phyloP scores from a whole-genome alignment of 805 yeast genomes.

The Saccharomyces paradoxus region DNA sequence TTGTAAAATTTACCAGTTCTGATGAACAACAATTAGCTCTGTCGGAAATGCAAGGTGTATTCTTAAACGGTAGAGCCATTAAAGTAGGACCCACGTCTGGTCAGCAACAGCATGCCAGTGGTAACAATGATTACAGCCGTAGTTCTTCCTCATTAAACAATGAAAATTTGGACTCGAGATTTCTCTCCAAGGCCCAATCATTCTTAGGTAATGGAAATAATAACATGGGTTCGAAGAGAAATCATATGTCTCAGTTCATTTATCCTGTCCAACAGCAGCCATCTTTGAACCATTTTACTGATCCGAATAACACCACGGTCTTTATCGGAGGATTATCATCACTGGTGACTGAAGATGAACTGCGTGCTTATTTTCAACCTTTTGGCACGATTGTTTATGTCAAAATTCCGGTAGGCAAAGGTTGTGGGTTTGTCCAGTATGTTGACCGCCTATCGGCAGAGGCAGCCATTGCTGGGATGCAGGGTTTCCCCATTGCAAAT shows the following conservation, averaged over 20 bases:
- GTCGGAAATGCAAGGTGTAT: slow-evolving; percentile 72
- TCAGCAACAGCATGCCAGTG: background rate
- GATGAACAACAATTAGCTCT: slow-evolving; percentile 66
- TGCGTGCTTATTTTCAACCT: slow-evolving; percentile 49
- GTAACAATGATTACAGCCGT: background rate
- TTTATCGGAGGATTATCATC: slow-evolving; percentile 59
- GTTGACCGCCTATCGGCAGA: slow-evolving; percentile 75
- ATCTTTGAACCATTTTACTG: slow-evolving; percentile 57
- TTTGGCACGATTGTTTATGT: slow-evolving; percentile 74
- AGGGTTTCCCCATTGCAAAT: slow-evolving; percentile 81
- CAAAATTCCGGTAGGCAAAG: slow-evolving; percentile 63
- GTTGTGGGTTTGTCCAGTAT: slow-evolving; percentile 85
- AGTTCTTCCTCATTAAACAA: background rate
- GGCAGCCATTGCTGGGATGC: slow-evolving; percentile 77
- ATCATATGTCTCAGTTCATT: slow-evolving; percentile 16
- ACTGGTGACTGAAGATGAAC: slow-evolving; percentile 50
- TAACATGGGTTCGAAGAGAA: background rate
- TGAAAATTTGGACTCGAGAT: background rate
- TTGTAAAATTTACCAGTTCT: slow-evolving; percentile 64
- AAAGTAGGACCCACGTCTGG: slow-evolving; percentile 56
- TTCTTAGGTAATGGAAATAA: background rate
- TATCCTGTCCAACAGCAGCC: slow-evolving; percentile 42
- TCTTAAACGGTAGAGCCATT: slow-evolving; percentile 65
- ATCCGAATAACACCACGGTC: slow-evolving; percentile 74
- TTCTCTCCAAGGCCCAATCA: background rate